These are phyloP conservation scores for Lentinula detonsa DNA, from an alignment of 768 basidiomycete genomes.

Conservation along the genomic window DNA sequence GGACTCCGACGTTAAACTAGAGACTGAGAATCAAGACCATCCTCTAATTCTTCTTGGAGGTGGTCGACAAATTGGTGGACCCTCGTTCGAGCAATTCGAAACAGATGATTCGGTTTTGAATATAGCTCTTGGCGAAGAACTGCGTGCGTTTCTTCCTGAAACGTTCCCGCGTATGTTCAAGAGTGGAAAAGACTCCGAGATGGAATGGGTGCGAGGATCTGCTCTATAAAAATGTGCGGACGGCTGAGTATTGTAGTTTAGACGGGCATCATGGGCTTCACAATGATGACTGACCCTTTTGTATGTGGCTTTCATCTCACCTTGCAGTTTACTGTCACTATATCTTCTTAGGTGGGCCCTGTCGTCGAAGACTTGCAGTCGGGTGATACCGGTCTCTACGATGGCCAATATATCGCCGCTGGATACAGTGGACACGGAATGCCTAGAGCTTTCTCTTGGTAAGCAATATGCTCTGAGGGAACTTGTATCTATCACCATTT, in stretches of 20 bases:
- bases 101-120: constrained; percentile 59
- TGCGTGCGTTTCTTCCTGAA: constrained; percentile 54
- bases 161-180: constrained; percentile 53
- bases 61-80: constrained; percentile 37
- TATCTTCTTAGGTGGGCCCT: constrained; percentile 49
- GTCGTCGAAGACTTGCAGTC: constrained; percentile 29
- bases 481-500: constrained; percentile 28
- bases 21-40: constrained; percentile 13
- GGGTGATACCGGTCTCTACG: constrained; percentile 24
- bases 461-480: constrained; percentile 29
- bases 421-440: constrained; percentile 80
- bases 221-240: not conserved
- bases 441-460: constrained; percentile 73
- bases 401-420: constrained; percentile 61
- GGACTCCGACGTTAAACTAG: constrained; percentile 12
- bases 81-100: constrained; percentile 39
- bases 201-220: constrained; percentile 64
- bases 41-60: constrained; percentile 75
- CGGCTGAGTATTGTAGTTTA: constrained; percentile 18
- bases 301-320: constrained; percentile 32
- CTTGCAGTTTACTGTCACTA: constrained; percentile 15
- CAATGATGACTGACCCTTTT: constrained; percentile 55
- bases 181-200: constrained; percentile 46
- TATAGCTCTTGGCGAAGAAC: constrained; percentile 33
- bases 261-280: constrained; percentile 84